Base-by-base conservation (phyloP, 1,284 basidiomycete species). In the Termitomyces sp. region DNA sequence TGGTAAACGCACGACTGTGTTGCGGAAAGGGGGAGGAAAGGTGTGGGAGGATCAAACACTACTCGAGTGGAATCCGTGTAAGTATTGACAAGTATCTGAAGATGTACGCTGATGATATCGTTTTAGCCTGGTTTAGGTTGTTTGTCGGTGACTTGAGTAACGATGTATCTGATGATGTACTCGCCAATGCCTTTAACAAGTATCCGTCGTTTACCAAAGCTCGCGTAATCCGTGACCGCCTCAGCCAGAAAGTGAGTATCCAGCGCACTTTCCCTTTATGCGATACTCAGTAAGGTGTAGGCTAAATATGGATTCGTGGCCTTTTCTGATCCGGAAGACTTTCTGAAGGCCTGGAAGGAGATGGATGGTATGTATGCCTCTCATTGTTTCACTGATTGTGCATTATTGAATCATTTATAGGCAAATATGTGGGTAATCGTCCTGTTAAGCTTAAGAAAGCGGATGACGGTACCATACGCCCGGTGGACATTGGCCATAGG, bases 141-240 rank as follows among this genome's bases (percentile, higher is more conserved):
- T 99, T 99, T 66, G 94, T 99, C 21, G 97, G 97, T 48, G 96
- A 99, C 70, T 80, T 99, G 40, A 98, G 95, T 65, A 98, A 98
- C 68, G 97, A 99, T 72, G 95, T 99, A 30, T 94, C 92, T 52
- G 97, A 99, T 65, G 92, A 96, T 64, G 89, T 93, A 12, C 81
- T 98, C 17, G 76, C 93, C 49, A 92, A 92, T 63, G 94, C 96
- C 2, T 99, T 99, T 72, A 86, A 84, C 69, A 90, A 92, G 69
- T 99, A 96, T 67, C 70, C 88, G 0, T 93, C 93, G 9, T 99
- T 98, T 73, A 83, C 84, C 69, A 98, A 97, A 73, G 94, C 93
- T 48, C 88, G 94, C 59, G 96, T 99, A 50, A 92, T 99, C 52
- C 81, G 95, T 42, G 96, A 99, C 68, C 81, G 91, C 54, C 75